Conservation (phyloP, 2,329 filamentous ascomycete genomes). For the Penicillium sp. region DNA sequence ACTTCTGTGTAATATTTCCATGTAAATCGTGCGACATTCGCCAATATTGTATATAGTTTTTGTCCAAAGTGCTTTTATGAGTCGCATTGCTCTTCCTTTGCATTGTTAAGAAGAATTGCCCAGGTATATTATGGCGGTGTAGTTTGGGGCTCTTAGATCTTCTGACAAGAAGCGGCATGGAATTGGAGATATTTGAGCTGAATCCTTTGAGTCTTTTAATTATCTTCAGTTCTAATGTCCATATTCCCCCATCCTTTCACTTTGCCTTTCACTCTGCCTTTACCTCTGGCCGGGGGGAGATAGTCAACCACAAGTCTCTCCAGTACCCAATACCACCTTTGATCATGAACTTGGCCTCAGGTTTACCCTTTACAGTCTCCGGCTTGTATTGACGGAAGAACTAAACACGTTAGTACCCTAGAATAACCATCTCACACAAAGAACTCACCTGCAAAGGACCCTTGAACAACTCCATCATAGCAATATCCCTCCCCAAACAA, state of each 20-base stretch:
- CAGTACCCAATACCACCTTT: conserved; percentile 37
- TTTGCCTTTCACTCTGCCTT: conserved; percentile 12
- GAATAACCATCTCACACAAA: background rate
- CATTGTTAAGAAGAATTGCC: no score
- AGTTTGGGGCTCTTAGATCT: no score
- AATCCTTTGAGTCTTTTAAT: background rate
- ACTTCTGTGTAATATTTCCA: no score
- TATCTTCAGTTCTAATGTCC: background rate
- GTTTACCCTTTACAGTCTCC: conserved; percentile 23
- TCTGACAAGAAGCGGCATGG: background rate
- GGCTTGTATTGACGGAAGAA: conserved; percentile 33
- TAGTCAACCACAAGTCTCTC: conserved; percentile 33
- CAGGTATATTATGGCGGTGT: no score
- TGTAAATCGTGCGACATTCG: no score
- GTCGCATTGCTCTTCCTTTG: no score
- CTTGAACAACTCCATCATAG: conserved; percentile 55
- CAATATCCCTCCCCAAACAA: conserved; percentile 52
- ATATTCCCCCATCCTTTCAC: no score
- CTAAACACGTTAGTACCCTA: conserved; percentile 15
- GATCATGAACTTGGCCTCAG: conserved; percentile 28
- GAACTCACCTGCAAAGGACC: conserved; percentile 31
- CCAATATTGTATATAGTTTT: no score
- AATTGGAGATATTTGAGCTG: background rate
- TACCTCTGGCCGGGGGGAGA: conserved; percentile 25
- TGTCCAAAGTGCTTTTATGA: no score